Evolutionary conservation across 2,329 filamentous ascomycete species (phyloP).

Genomic region (Diaporthe sp.): DNA sequence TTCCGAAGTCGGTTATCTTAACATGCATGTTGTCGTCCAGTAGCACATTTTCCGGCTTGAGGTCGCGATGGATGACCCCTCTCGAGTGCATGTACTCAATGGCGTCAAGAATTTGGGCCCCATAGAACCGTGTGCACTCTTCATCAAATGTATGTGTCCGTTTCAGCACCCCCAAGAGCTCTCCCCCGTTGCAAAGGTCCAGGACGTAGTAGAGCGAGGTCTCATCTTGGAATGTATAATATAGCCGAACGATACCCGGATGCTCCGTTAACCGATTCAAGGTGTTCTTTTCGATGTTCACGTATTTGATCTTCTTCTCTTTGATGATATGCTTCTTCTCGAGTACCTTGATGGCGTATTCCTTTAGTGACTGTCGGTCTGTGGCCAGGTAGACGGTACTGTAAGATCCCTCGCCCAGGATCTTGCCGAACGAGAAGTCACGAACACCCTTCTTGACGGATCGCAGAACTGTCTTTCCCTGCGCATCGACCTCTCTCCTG

Average conservation of each 20-base stretch:
- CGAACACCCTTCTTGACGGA: slow-evolving; percentile 97
- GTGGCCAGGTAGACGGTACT: slow-evolving; percentile 95
- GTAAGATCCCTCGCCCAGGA: slow-evolving; percentile 96
- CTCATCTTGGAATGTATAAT: slow-evolving; percentile 99
- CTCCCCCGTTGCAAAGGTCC: slow-evolving; percentile 91
- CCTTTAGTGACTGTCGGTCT: slow-evolving; percentile 92
- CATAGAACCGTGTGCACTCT: slow-evolving; percentile 94
- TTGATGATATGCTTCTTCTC: slow-evolving; percentile 99
- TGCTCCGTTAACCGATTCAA: slow-evolving; percentile 96
- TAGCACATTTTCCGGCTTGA: slow-evolving; percentile 97
- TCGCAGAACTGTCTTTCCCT: slow-evolving; percentile 84
- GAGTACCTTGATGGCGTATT: slow-evolving; percentile 98
- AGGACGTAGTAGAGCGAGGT: slow-evolving; percentile 96
- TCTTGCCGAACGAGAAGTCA: slow-evolving; percentile 93
- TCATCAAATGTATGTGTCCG: slow-evolving; percentile 95
- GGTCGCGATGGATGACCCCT: slow-evolving; percentile 94
- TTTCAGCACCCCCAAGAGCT: slow-evolving; percentile 92
- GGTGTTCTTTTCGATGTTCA: slow-evolving; percentile 99
- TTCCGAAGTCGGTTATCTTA: slow-evolving; percentile 99
- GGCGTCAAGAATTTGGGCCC: slow-evolving; percentile 94
- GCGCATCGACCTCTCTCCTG: slow-evolving; percentile 86
- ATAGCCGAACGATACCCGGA: slow-evolving; percentile 94
- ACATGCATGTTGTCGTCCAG: slow-evolving; percentile 97
- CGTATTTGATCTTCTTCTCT: slow-evolving; percentile 99
- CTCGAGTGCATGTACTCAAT: slow-evolving; percentile 98